phyloP scores from a whole-genome alignment of 768 basidiomycete genomes.

The Tricholoma sp. region DNA sequence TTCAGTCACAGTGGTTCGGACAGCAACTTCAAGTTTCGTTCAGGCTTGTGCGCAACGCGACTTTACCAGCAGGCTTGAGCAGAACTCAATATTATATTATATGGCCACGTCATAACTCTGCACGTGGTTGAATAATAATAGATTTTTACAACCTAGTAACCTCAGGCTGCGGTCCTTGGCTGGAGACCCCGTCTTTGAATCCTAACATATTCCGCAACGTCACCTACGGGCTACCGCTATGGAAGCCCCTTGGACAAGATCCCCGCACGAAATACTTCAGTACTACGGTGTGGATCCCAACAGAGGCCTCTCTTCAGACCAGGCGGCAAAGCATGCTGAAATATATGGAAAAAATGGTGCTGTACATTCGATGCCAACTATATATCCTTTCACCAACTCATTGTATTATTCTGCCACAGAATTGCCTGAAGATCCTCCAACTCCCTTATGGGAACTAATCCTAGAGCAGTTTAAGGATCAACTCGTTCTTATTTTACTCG shows the following conservation, averaged over 20 bases:
- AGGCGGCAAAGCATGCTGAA: conserved; percentile 68
- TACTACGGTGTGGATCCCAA: conserved; percentile 64
- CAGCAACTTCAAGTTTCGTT: too few relatives aligned
- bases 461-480: conserved; percentile 99
- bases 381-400: background rate
- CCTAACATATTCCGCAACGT: conserved; percentile 11
- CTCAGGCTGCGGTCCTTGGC: too few relatives aligned
- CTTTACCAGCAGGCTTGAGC: too few relatives aligned
- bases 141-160: conserved; percentile 16
- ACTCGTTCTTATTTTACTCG: conserved; percentile 93
- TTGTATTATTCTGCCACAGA: conserved; percentile 40
- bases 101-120: conserved; percentile 41
- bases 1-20: too few relatives aligned
- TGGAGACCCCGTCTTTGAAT: conserved; percentile 6
- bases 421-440: conserved; percentile 87
- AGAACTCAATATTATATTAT: too few relatives aligned
- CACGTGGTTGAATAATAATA: conserved; percentile 25
- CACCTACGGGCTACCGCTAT: conserved; percentile 30
- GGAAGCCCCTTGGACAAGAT: conserved; percentile 76
- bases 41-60: too few relatives aligned
- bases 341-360: conserved; percentile 89
- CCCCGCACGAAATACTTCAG: conserved; percentile 62
- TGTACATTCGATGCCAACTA: conserved; percentile 25
- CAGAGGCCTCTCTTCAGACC: conserved; percentile 58
- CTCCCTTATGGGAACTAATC: conserved; percentile 90